Conservation (phyloP, 2,329 filamentous ascomycete genomes). For the Paramyrothecium sp. region DNA sequence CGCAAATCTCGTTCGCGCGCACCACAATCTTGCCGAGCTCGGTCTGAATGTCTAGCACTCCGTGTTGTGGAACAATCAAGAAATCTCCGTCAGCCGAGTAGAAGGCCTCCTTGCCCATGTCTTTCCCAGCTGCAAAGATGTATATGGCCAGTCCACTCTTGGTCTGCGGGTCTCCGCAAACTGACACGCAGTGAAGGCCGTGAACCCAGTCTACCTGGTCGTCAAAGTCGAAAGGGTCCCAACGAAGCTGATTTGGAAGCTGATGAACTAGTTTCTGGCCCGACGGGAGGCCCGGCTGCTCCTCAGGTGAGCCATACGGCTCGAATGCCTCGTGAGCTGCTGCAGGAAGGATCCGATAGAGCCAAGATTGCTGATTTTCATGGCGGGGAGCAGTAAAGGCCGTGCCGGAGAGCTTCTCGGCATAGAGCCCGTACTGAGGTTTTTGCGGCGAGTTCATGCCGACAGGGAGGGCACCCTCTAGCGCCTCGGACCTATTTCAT, state of each 20-base stretch:
- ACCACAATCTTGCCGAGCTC: constrained; percentile 65
- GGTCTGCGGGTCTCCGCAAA: constrained; percentile 47
- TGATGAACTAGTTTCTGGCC: constrained; percentile 16
- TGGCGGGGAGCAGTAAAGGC: constrained; percentile 27
- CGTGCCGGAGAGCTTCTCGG: constrained; percentile 42
- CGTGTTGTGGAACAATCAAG: constrained; percentile 64
- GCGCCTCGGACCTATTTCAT: constrained; percentile 34
- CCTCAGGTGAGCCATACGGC: too few relatives aligned
- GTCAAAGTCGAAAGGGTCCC: constrained; percentile 37
- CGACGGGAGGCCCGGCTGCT: constrained; percentile 11
- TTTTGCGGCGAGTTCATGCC: constrained; percentile 44
- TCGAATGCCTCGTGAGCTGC: constrained; percentile 25
- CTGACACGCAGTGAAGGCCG: constrained; percentile 47
- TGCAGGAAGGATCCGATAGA: constrained; percentile 23
- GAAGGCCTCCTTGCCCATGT: constrained; percentile 47
- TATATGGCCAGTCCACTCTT: constrained; percentile 48
- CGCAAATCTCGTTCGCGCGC: constrained; percentile 65
- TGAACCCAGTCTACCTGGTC: constrained; percentile 21
- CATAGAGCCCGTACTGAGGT: constrained; percentile 33
- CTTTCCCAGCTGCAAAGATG: constrained; percentile 43
- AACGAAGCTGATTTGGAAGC: constrained; percentile 13
- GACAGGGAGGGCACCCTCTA: constrained; percentile 43
- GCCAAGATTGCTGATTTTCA: constrained; percentile 28
- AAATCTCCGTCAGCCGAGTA: constrained; percentile 65
- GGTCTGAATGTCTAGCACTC: constrained; percentile 65